Base-by-base conservation (phyloP, 441 rosid genomes). In the Breynia disticha region DNA sequence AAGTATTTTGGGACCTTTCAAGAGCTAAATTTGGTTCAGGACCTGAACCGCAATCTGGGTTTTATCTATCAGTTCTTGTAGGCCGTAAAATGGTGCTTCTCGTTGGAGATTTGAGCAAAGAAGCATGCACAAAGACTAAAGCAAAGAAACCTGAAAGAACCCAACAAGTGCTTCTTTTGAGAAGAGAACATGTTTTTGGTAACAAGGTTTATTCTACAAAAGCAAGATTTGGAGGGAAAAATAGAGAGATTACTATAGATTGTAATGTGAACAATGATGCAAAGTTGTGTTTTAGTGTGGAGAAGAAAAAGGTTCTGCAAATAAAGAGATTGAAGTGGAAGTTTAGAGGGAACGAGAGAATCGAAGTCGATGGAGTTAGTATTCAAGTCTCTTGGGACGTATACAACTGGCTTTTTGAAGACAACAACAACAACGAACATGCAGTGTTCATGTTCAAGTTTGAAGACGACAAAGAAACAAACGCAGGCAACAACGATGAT, bases 321-420 rank as follows among this genome's bases (percentile, higher is more conserved):
- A 72, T 91, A 16, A 91, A 88, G 65, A 61, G 84, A 16, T 60
- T 91, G 51, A 79, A 79, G 62, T 91, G 98, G 96, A 91, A 91
- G 67, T 91, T 87, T 16, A 63, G 98, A 38, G 98, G 96, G 13
- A 91, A 81, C 35, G 96, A 87, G 72, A 77, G 67, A 59, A 72
- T 82, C 3, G 89, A 78, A 54, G 76, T 88, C 0, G 95, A 84
- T n/a, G 95, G 94, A 0, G 84, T 80, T n/a, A 47, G 70, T 6
- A 62, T 86, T 6, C 90, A 86, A 46, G 69, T 91, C 72, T 91
- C 91, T 0, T 91, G 98, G 98, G 98, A 91, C 41, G 87, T 91
- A 4, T 80, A 83, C 57, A 87, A 87, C n/a, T 91, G 98, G 98
- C 48, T 91, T n/a, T 82, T 83, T 50, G 77, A 82, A 39, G 79